These are phyloP conservation scores for Marchantia paleacea DNA, from an alignment of 225 moss, liverwort and hornwort genomes.

Conservation along the genomic window DNA sequence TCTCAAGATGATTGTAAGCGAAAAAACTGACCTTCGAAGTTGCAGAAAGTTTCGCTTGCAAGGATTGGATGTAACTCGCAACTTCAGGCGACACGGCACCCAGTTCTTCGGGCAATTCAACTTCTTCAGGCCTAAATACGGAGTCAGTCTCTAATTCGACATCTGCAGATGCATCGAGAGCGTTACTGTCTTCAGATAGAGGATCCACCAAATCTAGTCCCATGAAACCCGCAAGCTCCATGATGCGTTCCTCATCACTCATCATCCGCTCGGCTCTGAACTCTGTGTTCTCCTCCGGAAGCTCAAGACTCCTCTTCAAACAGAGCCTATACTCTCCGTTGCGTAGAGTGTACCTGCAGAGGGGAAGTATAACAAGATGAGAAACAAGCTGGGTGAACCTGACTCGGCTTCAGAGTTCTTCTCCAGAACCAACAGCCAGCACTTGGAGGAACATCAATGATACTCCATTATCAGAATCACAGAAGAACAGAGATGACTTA, in stretches of 20 bases:
- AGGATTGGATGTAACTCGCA: constrained; percentile 30
- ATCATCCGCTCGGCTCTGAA: not conserved
- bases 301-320: constrained; percentile 31
- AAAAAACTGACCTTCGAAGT: constrained; percentile 26
- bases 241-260: constrained; percentile 3
- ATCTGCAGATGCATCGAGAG: not conserved
- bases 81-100: constrained; percentile 29
- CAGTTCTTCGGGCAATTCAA: constrained; percentile 15
- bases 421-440: too few relatives aligned
- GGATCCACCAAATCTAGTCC: constrained; percentile 7
- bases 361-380: not conserved
- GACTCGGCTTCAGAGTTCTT: too few relatives aligned
- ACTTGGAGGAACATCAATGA: not conserved
- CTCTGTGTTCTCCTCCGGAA: constrained; percentile 12
- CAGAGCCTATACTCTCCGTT: constrained; percentile 37
- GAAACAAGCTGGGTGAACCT: too few relatives aligned
- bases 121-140: not conserved
- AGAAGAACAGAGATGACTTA: not conserved
- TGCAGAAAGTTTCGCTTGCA: constrained; percentile 30
- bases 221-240: constrained; percentile 12
- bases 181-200: not conserved
- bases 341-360: constrained; percentile 30
- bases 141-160: not conserved
- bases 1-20: not conserved
- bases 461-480: not conserved